Percentiles rank a stretch among this genome's conserved stretches.
Conservation (phyloP, 768 basidiomycete genomes). For the Neoboletus subvelutipes region DNA sequence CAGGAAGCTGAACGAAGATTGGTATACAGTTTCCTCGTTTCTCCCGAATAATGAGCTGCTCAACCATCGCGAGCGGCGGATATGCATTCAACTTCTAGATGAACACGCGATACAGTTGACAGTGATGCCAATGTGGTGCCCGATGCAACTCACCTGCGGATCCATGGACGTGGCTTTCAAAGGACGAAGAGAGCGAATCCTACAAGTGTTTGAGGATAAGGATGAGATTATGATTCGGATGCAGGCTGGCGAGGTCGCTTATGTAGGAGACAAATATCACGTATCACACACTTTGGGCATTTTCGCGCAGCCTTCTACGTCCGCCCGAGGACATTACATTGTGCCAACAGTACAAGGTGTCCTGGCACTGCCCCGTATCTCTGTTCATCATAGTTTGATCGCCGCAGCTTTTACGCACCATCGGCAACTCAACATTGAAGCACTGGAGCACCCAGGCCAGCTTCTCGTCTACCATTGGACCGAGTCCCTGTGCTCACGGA, state of each 20-base stretch:
- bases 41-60: constrained; percentile 74
- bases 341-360: neutral
- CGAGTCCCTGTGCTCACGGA: neutral
- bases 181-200: neutral
- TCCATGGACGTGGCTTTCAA: constrained; percentile 39
- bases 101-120: constrained; percentile 54
- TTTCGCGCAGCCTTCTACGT: constrained; percentile 2
- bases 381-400: constrained; percentile 1
- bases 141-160: constrained; percentile 42
- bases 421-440: neutral
- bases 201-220: neutral
- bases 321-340: neutral
- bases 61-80: constrained; percentile 73
- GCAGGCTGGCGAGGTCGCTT: neutral
- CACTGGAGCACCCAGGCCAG: neutral
- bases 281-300: neutral
- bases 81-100: constrained; percentile 62
- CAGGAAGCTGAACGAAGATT: constrained; percentile 88
- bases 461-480: neutral
- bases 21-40: constrained; percentile 92
- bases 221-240: neutral
- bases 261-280: constrained; percentile 4
- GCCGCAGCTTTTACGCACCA: neutral
- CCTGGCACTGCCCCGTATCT: neutral
- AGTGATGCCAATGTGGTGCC: constrained; percentile 27